Evolutionary conservation across 1,139 yeast species (phyloP).

Genomic region (Blastobotrys serpentis): DNA sequence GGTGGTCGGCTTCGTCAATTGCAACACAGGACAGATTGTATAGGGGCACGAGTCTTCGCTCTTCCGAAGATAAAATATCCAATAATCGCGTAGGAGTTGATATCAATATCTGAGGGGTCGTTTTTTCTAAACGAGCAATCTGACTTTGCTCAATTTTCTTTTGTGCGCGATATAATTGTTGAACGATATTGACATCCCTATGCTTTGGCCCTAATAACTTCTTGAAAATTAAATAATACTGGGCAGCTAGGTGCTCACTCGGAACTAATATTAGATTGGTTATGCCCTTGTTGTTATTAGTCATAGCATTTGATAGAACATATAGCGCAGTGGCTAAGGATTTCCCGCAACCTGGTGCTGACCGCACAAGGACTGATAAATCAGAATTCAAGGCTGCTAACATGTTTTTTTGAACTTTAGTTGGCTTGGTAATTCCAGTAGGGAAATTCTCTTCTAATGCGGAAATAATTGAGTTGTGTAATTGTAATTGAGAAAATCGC

Average conservation of each 20-base stretch:
- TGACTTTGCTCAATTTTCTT: constrained; percentile 70
- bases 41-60: constrained; percentile 23
- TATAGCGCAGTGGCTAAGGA: constrained; percentile 31
- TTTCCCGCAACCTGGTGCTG: constrained; percentile 35
- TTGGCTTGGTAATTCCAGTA: constrained; percentile 25
- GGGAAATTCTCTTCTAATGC: constrained; percentile 20
- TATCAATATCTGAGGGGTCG: constrained; percentile 73
- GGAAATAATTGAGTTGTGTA: constrained; percentile 19
- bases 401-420: constrained; percentile 34
- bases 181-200: constrained; percentile 43
- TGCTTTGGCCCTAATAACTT: constrained; percentile 46
- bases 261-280: constrained; percentile 63
- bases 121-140: constrained; percentile 59
- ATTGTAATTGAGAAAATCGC: constrained; percentile 26
- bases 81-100: constrained; percentile 88
- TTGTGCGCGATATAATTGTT: constrained; percentile 73
- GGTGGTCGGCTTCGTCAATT: constrained; percentile 28
- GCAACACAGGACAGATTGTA: constrained; percentile 25
- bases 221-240: constrained; percentile 49
- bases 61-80: constrained; percentile 52
- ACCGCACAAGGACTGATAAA: constrained; percentile 30
- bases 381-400: constrained; percentile 35
- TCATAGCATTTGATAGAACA: constrained; percentile 21
- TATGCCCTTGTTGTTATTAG: constrained; percentile 14
- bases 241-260: constrained; percentile 76